These are phyloP conservation scores for Lophiostoma macrostomum DNA, from an alignment of 495 filamentous ascomycete species.

Conservation along the genomic window DNA sequence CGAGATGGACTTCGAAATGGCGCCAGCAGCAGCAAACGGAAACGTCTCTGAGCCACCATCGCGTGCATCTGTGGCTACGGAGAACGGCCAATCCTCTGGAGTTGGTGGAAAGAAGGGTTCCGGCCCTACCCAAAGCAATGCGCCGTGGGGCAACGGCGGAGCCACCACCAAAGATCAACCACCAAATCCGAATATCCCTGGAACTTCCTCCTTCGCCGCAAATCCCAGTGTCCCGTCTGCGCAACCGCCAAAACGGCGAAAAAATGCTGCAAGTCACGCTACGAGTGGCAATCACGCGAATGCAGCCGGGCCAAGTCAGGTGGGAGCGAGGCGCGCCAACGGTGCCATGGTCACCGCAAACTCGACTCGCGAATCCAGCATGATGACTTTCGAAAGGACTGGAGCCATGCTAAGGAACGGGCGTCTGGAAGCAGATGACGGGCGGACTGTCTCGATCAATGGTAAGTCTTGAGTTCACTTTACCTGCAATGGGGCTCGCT, in stretches of 20 bases:
- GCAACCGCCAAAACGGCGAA: conserved; percentile 64
- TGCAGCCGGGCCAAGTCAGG: conserved; percentile 28
- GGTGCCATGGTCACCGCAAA: conserved; percentile 17
- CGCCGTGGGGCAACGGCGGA: conserved; percentile 24
- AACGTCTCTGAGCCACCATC: conserved; percentile 28
- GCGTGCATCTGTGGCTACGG: conserved; percentile 25
- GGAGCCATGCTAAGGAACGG: conserved; percentile 69
- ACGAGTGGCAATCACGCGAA: conserved; percentile 32
- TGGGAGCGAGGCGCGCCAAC: conserved; percentile 22
- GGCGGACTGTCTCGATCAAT: conserved; percentile 76
- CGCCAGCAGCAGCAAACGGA: conserved; percentile 25
- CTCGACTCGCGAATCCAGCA: conserved; percentile 56
- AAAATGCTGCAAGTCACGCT: conserved; percentile 49
- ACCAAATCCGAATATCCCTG: conserved; percentile 62
- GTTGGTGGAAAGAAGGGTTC: conserved; percentile 27
- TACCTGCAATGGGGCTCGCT: neutral
- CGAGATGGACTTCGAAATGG: conserved; percentile 76
- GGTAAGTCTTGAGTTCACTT: conserved; percentile 59
- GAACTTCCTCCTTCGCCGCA: conserved; percentile 61
- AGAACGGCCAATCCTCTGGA: conserved; percentile 20
- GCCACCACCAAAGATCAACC: conserved; percentile 26
- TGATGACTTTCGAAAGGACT: conserved; percentile 78
- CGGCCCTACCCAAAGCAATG: conserved; percentile 24
- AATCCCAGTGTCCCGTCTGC: conserved; percentile 42
- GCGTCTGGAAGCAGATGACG: conserved; percentile 84